phyloP scores from a whole-genome alignment of 352 stramenopile species.

The Phytophthora aleatoria region DNA sequence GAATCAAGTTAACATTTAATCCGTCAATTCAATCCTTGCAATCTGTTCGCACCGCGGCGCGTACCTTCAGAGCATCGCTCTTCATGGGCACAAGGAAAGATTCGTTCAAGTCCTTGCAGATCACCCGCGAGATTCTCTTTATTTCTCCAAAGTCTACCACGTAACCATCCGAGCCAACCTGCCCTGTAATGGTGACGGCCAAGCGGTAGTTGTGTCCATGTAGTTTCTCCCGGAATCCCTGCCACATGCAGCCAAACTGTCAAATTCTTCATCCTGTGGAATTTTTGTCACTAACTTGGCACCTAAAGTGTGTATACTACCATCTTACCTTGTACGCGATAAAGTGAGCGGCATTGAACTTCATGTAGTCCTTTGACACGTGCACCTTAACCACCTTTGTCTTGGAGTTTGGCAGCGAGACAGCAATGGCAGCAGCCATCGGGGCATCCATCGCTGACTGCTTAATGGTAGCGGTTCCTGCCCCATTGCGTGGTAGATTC shows the following conservation, averaged over 20 bases:
- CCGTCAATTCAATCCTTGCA: not conserved
- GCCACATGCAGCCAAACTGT: constrained; percentile 3
- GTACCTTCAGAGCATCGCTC: constrained; percentile 90
- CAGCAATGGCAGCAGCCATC: not conserved
- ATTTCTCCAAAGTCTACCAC: constrained; percentile 98
- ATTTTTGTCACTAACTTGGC: not conserved
- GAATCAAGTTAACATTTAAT: not conserved
- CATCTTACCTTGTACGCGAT: constrained; percentile 82
- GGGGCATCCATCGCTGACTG: not conserved
- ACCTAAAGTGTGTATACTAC: not conserved
- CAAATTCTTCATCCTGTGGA: not conserved
- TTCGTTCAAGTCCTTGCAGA: constrained; percentile 97
- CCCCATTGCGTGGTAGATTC: not conserved
- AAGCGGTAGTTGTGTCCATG: constrained; percentile 98
- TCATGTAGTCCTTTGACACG: constrained; percentile 91
- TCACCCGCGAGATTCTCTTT: constrained; percentile 92
- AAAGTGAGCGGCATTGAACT: constrained; percentile 89
- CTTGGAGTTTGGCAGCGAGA: constrained; percentile 27
- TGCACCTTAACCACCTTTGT: constrained; percentile 75
- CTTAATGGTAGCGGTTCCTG: not conserved
- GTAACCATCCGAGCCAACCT: constrained; percentile 93
- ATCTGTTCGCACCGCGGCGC: too few relatives aligned
- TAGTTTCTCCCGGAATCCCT: constrained; percentile 94
- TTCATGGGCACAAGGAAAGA: constrained; percentile 96
- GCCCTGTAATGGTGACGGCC: constrained; percentile 86